These are phyloP conservation scores for Gaertneriomyces semiglobifer DNA, from an alignment of 192 early-diverging fungal species.

Conservation along the genomic window DNA sequence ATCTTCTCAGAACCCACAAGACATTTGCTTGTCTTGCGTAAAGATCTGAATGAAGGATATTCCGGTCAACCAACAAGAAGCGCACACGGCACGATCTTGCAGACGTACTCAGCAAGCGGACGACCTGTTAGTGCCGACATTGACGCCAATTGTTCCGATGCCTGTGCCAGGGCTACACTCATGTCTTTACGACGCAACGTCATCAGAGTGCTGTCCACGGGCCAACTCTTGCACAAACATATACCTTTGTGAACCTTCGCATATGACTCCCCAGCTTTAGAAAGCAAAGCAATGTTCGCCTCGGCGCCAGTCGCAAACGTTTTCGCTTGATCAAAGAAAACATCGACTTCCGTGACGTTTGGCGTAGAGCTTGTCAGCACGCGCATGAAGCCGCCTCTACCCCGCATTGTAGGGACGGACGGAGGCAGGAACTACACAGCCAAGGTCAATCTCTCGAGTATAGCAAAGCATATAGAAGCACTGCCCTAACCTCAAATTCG, in stretches of 20 bases:
- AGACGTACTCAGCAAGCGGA: neutral
- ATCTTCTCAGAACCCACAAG: too few species aligned
- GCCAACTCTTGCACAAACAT: neutral
- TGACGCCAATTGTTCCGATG: neutral
- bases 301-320: constrained; percentile 4
- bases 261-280: constrained; percentile 14
- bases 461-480: neutral
- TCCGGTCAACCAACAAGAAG: neutral
- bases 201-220: neutral
- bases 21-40: too few species aligned
- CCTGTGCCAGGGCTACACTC: neutral
- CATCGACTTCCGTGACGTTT: constrained; percentile 32
- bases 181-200: neutral
- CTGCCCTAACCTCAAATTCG: constrained; percentile 2
- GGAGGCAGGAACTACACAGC: too few species aligned
- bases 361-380: neutral
- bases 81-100: neutral
- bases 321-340: constrained; percentile 31
- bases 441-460: too few species aligned
- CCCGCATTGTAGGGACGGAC: too few species aligned
- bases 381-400: neutral
- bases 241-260: constrained; percentile 20
- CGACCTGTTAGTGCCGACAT: neutral
- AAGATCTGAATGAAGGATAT: neutral
- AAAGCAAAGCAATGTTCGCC: neutral